These are phyloP conservation scores for Agastache rugosa DNA, from an alignment of 257 asterid species.

Conservation along the genomic window DNA sequence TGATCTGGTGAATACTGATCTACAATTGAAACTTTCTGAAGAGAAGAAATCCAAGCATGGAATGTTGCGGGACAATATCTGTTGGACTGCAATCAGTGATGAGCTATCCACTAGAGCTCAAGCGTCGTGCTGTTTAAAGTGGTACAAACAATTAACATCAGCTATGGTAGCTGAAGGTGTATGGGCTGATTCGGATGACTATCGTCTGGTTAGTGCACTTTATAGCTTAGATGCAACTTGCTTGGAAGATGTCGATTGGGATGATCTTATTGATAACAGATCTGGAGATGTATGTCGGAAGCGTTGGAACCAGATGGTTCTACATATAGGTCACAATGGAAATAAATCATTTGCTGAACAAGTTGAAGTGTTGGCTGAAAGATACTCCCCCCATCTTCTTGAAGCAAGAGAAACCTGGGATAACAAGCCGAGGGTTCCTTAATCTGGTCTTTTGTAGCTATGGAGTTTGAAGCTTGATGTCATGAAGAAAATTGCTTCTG, in stretches of 20 bases:
- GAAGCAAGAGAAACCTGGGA: constrained; percentile 65
- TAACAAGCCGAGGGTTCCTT: constrained; percentile 53
- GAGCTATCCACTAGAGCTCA: constrained; percentile 43
- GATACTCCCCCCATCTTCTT: constrained; percentile 56
- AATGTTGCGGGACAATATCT: constrained; percentile 55
- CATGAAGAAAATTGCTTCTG: constrained; percentile 17
- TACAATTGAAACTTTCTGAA: constrained; percentile 44
- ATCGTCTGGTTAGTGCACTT: constrained; percentile 46
- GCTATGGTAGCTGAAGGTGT: constrained; percentile 53
- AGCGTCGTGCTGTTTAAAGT: constrained; percentile 47
- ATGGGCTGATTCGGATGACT: constrained; percentile 62
- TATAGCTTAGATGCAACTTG: constrained; percentile 55
- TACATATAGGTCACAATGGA: constrained; percentile 51
- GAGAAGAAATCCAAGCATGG: constrained; percentile 60
- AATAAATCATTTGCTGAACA: constrained; percentile 55
- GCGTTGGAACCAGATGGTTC: constrained; percentile 68
- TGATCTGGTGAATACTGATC: constrained; percentile 55
- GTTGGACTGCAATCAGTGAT: constrained; percentile 61
- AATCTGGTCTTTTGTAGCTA: constrained; percentile 23
- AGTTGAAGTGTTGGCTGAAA: constrained; percentile 57
- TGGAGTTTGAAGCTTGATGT: constrained; percentile 24
- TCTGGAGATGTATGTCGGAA: constrained; percentile 52
- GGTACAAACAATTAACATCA: constrained; percentile 56
- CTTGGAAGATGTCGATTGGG: constrained; percentile 72
- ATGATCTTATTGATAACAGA: constrained; percentile 50